Conservation (phyloP, 805 yeast species). For the Suhomyces vadensis region DNA sequence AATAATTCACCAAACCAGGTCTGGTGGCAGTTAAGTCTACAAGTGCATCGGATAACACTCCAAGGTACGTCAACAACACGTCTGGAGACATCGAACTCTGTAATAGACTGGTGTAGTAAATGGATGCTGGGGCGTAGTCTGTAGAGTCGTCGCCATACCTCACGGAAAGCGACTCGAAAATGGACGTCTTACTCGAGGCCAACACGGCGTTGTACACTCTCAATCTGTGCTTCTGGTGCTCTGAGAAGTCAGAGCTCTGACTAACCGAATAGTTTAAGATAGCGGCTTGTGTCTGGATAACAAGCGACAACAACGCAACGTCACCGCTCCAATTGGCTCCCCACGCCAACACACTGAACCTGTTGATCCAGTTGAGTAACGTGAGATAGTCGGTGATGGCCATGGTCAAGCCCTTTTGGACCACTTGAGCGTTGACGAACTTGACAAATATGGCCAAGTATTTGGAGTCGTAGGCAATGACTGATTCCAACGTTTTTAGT, state of each 20-base stretch:
- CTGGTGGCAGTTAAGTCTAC: conserved; percentile 24
- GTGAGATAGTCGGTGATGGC: conserved; percentile 60
- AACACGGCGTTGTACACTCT: conserved; percentile 32
- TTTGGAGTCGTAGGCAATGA: conserved; percentile 33
- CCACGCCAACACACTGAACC: conserved; percentile 26
- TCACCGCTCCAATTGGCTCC: conserved; percentile 10
- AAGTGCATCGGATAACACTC: conserved; percentile 24
- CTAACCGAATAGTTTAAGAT: conserved; percentile 33
- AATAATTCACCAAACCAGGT: conserved; percentile 22
- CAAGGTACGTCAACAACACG: conserved; percentile 22
- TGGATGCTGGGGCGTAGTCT: not conserved
- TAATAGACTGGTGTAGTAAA: conserved; percentile 1
- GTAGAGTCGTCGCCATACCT: conserved; percentile 1
- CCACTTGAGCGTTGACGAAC: conserved; percentile 37
- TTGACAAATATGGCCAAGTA: conserved; percentile 37
- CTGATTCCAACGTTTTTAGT: conserved; percentile 36
- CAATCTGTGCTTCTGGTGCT: conserved; percentile 13
- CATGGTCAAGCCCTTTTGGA: conserved; percentile 30
- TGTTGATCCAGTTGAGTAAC: conserved; percentile 58
- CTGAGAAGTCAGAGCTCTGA: conserved; percentile 11
- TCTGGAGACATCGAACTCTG: conserved; percentile 9
- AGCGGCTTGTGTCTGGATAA: conserved; percentile 33
- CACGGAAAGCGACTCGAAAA: conserved; percentile 13
- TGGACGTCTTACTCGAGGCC: conserved; percentile 28
- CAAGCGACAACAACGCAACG: conserved; percentile 20